Base-by-base conservation (phyloP, 371 early-diverging fungal species). In the Furculomyces boomerangus region DNA sequence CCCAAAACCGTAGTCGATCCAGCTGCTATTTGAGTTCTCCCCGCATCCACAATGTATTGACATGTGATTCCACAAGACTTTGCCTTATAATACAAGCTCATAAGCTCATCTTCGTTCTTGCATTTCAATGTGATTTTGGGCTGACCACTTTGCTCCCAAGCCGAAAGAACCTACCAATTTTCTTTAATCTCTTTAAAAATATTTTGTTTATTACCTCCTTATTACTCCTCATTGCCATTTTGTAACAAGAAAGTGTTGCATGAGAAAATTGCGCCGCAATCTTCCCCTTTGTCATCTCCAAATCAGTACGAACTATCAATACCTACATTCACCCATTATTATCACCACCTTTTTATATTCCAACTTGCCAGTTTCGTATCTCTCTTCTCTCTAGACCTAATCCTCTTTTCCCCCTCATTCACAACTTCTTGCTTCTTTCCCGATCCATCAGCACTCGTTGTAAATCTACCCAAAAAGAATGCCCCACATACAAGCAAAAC, bases 1-100 rank as follows among this genome's bases (percentile, higher is more conserved):
- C 90, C 96, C 30, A 94, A 71, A 3, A 98, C 98, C 0, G 99
- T 98, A 30, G 83, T 72, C 20, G 96, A 87, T 22, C 93, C 93
- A 26, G 95, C 81, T 7, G 86, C 90, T 57, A 98, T 91, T 70
- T 98, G 99, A 40, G 99, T 99, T 43, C 92, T 72, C 27, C 99
- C 99, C 20, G 99, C 99, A 71, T 98, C 99, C 32, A 74, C 73
- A 50, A 97, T 90, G 52, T 75, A 78, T 57, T 81, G 74, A 18
- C 91, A 85, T 25, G 83, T 78, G 45, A 96, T 65, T 18, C 86
- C 86, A 25, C 73, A 47, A 22, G 70, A 66, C 37, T 65, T 68
- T 0, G 97, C 97, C 55, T 71, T 62, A 1, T 72, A 72, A 64
- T 88, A 79, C 45, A 94, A 58, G 50, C 76, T 67, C 46, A 89